Percentiles rank a stretch among this genome's conserved stretches.
Conservation (phyloP, 1,284 basidiomycete genomes). For the Ganoderma meredithae region DNA sequence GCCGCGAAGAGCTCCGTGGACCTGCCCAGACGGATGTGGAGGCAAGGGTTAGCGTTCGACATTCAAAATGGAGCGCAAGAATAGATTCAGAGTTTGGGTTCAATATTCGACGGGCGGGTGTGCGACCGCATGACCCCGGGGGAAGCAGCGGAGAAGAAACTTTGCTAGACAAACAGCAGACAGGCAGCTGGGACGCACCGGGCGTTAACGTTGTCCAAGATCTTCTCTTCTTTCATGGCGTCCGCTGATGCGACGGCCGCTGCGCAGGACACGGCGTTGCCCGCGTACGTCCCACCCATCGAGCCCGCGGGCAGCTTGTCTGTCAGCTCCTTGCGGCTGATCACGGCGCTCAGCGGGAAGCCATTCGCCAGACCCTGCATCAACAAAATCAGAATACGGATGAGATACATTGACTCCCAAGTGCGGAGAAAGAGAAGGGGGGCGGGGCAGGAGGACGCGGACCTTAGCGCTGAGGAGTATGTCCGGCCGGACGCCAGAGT, state of each 20-base stretch:
- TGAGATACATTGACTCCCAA: background rate
- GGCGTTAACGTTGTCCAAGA: slow-evolving; percentile 80
- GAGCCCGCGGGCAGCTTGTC: slow-evolving; percentile 82
- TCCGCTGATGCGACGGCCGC: slow-evolving; percentile 86
- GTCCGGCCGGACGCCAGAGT: slow-evolving; percentile 86
- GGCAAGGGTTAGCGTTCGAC: background rate
- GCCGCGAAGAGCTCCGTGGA: slow-evolving; percentile 76
- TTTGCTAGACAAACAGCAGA: slow-evolving; percentile 1
- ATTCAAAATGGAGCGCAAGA: background rate
- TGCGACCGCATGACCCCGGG: background rate
- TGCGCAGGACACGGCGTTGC: slow-evolving; percentile 90
- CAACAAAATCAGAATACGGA: background rate
- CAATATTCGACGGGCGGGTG: background rate
- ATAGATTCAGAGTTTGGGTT: slow-evolving; percentile 2
- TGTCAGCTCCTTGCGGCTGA: slow-evolving; percentile 84
- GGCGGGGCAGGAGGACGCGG: background rate
- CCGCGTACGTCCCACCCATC: slow-evolving; percentile 92
- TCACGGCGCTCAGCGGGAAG: slow-evolving; percentile 90
- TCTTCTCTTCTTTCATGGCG: slow-evolving; percentile 78
- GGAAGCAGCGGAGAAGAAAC: background rate
- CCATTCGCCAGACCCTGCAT: slow-evolving; percentile 88
- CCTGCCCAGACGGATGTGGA: slow-evolving; percentile 44
- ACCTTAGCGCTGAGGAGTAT: slow-evolving; percentile 91
- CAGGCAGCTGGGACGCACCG: slow-evolving; percentile 52
- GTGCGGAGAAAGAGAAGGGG: no score